Evolutionary conservation across 2,329 filamentous ascomycete species (phyloP).

Genomic region (Fusarium protoensiforme): DNA sequence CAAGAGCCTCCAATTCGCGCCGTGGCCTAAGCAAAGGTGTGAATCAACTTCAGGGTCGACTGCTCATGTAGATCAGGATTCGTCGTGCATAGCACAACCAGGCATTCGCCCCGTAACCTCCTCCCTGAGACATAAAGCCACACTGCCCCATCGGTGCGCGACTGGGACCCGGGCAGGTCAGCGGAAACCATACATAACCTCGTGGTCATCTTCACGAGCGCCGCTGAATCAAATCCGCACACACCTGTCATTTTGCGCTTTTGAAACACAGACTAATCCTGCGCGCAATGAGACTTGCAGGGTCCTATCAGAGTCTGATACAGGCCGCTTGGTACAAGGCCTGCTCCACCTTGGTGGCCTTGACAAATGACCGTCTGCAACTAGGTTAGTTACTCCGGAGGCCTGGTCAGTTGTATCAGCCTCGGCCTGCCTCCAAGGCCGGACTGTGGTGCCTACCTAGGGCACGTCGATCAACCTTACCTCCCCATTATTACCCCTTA

Average conservation of each 20-base stretch:
- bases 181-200: background rate
- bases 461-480: slow-evolving; percentile 18
- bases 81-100: background rate
- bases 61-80: background rate
- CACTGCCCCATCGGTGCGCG: slow-evolving; percentile 14
- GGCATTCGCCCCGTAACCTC: background rate
- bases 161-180: slow-evolving; percentile 1
- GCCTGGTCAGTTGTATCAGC: slow-evolving; percentile 21
- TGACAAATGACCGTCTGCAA: slow-evolving; percentile 11
- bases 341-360: slow-evolving; percentile 1
- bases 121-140: slow-evolving; percentile 26
- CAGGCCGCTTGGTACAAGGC: background rate
- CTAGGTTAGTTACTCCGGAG: background rate
- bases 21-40: background rate
- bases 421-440: slow-evolving; percentile 2
- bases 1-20: background rate
- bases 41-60: background rate
- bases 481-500: slow-evolving; percentile 1
- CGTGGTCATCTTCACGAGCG: slow-evolving; percentile 12
- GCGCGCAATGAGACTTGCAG: slow-evolving; percentile 5
- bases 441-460: background rate
- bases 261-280: slow-evolving; percentile 5
- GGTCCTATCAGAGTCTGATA: background rate
- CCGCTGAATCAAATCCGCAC: slow-evolving; percentile 1
- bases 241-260: background rate